phyloP scores from a whole-genome alignment of 208 protist species.

The Acanthamoeba polyphaga region DNA sequence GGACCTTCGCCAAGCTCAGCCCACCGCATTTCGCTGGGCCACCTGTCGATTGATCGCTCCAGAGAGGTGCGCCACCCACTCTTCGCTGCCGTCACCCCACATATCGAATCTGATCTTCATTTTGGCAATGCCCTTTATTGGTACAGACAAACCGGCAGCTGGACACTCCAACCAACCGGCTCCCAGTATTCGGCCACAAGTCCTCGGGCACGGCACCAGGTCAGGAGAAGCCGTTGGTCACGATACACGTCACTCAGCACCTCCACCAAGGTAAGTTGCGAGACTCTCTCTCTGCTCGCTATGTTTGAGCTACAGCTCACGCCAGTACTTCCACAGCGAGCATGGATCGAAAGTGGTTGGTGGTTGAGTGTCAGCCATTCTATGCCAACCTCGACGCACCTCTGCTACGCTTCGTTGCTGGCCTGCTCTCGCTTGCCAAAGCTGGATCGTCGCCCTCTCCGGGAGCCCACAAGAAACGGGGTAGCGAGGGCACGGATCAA shows the following conservation, averaged over 20 bases:
- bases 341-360: conserved; percentile 24
- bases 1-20: not conserved
- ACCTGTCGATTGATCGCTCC: not conserved
- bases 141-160: not conserved
- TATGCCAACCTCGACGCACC: conserved; percentile 4
- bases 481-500: not conserved
- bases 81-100: not conserved
- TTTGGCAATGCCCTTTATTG: not conserved
- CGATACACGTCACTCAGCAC: not conserved
- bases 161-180: not conserved
- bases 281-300: not conserved
- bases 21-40: conserved; percentile 31
- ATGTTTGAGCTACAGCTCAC: no score
- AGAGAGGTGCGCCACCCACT: not conserved
- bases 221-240: conserved; percentile 1
- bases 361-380: conserved; percentile 61
- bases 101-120: not conserved
- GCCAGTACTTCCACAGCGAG: not conserved
- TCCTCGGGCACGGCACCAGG: not conserved
- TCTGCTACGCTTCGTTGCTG: not conserved
- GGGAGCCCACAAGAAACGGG: not conserved
- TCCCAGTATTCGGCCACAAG: not conserved
- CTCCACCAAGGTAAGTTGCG: conserved; percentile 16
- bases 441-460: no score
- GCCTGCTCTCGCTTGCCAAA: not conserved